Conservation (phyloP, 2,329 filamentous ascomycete species). For the Colletotrichum sublineola region DNA sequence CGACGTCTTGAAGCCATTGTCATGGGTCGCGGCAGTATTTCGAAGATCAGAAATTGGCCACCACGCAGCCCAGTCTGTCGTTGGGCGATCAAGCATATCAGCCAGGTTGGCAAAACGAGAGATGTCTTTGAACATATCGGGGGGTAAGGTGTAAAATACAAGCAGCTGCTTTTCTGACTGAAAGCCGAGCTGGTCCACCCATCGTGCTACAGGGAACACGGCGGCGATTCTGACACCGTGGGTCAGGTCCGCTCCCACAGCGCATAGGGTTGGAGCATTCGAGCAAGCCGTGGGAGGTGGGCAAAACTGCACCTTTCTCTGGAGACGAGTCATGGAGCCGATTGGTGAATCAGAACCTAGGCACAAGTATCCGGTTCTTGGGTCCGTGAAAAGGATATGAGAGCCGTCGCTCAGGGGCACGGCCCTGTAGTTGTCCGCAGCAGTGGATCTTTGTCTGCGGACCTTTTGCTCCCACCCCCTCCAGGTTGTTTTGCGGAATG, state of each 20-base stretch:
- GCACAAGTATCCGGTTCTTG: slow-evolving; percentile 66
- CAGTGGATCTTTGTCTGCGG: slow-evolving; percentile 34
- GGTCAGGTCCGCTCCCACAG: slow-evolving; percentile 66
- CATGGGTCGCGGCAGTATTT: background rate
- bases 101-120: slow-evolving; percentile 36
- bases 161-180: slow-evolving; percentile 55
- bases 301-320: slow-evolving; percentile 70
- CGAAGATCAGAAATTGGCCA: slow-evolving; percentile 41
- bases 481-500: background rate
- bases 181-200: background rate
- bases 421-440: slow-evolving; percentile 72
- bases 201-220: slow-evolving; percentile 60
- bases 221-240: slow-evolving; percentile 72
- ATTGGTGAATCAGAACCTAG: slow-evolving; percentile 73
- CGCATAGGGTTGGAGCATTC: slow-evolving; percentile 64
- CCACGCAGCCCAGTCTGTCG: slow-evolving; percentile 43
- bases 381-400: slow-evolving; percentile 75
- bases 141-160: slow-evolving; percentile 72
- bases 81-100: slow-evolving; percentile 27
- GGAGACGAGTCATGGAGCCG: slow-evolving; percentile 63
- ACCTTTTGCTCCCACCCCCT: background rate
- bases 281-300: slow-evolving; percentile 49
- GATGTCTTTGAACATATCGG: slow-evolving; percentile 64
- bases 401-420: slow-evolving; percentile 75
- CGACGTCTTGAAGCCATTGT: background rate